Evolutionary conservation across 2,329 filamentous ascomycete genomes (phyloP), one percentile per base, ranked within the genome.

Genomic region (Claviceps fusiformis): DNA sequence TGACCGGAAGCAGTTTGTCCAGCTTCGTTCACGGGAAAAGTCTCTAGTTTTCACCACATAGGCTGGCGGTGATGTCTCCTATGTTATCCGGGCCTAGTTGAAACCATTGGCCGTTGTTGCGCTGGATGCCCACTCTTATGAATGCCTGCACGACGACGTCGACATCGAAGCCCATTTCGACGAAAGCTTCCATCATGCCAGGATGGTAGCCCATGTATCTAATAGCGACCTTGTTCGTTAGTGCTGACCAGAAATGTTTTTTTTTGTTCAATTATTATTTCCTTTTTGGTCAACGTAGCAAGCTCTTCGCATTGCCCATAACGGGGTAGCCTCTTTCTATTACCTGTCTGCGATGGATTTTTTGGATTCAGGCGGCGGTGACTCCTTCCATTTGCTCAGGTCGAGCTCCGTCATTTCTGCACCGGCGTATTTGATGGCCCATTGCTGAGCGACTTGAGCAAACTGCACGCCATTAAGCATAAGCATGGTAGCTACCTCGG

Each of bases 401-500:
- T 75, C 67, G 11, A 71, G 60, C 1, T 73, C 65, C 41, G 61
- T 69, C 33, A 65, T 65, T 3, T 87, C 87, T 17, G 93, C 93
- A 37, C 85, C 82, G 1, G 92, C 93, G 68, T 91, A 81, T 62
- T 81, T 79, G 48, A 95, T 81, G 3, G 93, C 89, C 93, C 93
- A 98, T 61, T 96, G 87, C 59, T 90, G 83, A 0, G 93, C 93
- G 60, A 87, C 85, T 59, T 82, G 78, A 54, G 87, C 83, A 64
- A 96, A 97, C 55, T 83, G 81, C 50, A 87, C 81, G 0, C 89
- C 89, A 50, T 87, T 80, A 2, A 84, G 80, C 57, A 95, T 76
- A 65, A 97, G 78, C 89, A 96, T 95, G 64, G 80, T 83, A 29
- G 93, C 93, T 1, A 97, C 93, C 69, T 96, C 89, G 44, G 91